Evolutionary conservation across 306 rosid genomes (phyloP).

Genomic region (Senna tora): DNA sequence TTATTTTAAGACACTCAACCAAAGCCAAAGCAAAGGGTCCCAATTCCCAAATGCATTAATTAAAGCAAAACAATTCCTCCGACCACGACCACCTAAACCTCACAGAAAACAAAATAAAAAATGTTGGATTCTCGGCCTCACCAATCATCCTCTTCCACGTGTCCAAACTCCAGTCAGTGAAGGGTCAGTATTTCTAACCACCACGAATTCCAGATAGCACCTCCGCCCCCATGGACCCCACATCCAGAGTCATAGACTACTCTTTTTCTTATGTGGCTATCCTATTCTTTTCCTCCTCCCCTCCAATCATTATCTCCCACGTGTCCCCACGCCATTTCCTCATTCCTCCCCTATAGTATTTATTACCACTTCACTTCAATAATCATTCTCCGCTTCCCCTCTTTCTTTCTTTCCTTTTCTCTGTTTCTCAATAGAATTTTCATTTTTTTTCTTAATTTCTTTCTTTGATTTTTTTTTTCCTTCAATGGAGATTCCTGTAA

Average conservation of each 20-base stretch:
- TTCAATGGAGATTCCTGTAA: conserved; percentile 76
- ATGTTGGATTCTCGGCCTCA: neutral
- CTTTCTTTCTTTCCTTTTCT: neutral
- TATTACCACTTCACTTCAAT: neutral
- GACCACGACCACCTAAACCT: conserved; percentile 1
- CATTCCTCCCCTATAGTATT: neutral
- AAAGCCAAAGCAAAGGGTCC: neutral
- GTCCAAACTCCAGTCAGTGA: neutral
- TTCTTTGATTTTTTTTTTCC: neutral
- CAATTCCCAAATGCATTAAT: too few species aligned
- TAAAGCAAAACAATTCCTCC: neutral
- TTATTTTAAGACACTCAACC: neutral
- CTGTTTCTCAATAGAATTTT: too few species aligned
- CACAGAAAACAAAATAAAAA: neutral
- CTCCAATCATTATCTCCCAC: conserved; percentile 38
- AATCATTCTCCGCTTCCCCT: neutral
- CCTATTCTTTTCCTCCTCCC: neutral
- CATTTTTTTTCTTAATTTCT: too few species aligned
- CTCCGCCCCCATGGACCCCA: neutral
- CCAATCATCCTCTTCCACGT: neutral
- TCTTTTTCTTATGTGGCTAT: conserved; percentile 29
- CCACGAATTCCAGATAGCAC: neutral
- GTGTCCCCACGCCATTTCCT: neutral
- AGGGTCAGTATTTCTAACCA: neutral
- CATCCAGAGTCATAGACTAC: neutral